Base-by-base conservation (phyloP, 768 basidiomycete genomes). In the Nidularia sp. region DNA sequence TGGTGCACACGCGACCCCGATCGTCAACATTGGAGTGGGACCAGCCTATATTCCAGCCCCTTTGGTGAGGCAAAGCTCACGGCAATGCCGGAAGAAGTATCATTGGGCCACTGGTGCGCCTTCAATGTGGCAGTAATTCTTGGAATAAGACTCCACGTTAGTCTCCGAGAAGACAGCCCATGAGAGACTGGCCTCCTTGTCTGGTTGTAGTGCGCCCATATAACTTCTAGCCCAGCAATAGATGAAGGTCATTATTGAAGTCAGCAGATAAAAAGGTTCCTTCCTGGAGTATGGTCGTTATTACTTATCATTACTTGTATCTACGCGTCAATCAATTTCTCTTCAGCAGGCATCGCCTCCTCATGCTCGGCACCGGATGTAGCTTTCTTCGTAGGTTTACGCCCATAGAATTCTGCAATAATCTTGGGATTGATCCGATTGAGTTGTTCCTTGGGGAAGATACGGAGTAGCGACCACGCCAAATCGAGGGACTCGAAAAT, bases 381-480 rank as follows among this genome's bases (percentile, higher is more conserved):
- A 53, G 73, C 64, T 74, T 81, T 86, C 78, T 80, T 86, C 48
- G 75, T 79, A 36, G 82, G 68, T 74, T 95, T 94, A 62, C 93
- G 87, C 44, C 81, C 87, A 63, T 97, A 97, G 69, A 88, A 97
- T 71, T 97, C 94, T 55, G 81, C 82, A 62, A 97, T 87, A 65
- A 97, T 95, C 85, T 93, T 93, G 62, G 94, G 94, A 66, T 85
- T 93, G 77, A 98, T 95, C 63, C 95, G 91, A 77, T 98, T 98
- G 59, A 98, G 81, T 70, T 93, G 91, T 73, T 98, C 96, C 71
- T 95, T 94, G 55, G 97, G 97, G 90, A 98, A 99, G 66, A 96
- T 96, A 59, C 97, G 88, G 59, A 99, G 79, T 49, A 99, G 72
- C 22, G 88, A 88, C 97, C 97, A 99, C 18, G 94, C 97, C 51